Base-by-base conservation (phyloP, 2,329 filamentous ascomycete species). In the Rasamsonia emersonii region DNA sequence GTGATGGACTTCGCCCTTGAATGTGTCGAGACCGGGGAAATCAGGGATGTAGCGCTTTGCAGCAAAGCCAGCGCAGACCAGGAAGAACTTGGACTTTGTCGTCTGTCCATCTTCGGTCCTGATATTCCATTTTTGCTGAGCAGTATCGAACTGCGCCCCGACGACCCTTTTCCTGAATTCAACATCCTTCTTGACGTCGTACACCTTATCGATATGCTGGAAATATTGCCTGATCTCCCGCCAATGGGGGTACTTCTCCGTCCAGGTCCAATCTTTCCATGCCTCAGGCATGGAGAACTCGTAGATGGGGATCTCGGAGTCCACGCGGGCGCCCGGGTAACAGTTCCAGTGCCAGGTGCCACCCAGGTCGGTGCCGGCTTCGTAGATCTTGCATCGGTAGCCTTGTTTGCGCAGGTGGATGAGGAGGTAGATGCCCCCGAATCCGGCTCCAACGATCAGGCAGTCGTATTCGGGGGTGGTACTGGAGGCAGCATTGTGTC, bases 41-140 rank as follows among this genome's bases (percentile, higher is more conserved):
- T 72, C 64, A 0, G 77, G 76, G 23, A 75, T 68, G 40, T 79
- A 69, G n/a, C 73, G 59, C 46, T 73, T 75, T 2, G 75, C 70
- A 1, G 75, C 67, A 20, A 36, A 65, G 0, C 70, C 70, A 1
- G 62, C 62, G 7, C 60, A 61, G 10, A 59, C 47, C 18, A 73
- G 39, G 3, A 73, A 50, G 40, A 59, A 71, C 14, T 53, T 61
- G 29, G 57, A 50, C 10, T 51, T 58, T 5, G 56, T 61, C 2
- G 36, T 47, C 11, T 51, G 41, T 2, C 67, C 68, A 10, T 58
- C 58, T 13, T 58, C 54, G 0, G 64, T 67, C 4, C 37, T 51
- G 9, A 73, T 44, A 3, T 45, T 57, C 70, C 71, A 75, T 11
- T 41, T 48, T 2, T 49, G 45, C 2, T 51, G 39, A 0, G 39